A percentile compares a stretch with the other conserved stretches of the same genome.
Conservation (phyloP, 1,139 yeast species). For the Hemisphaericaspora xylanilytica region DNA sequence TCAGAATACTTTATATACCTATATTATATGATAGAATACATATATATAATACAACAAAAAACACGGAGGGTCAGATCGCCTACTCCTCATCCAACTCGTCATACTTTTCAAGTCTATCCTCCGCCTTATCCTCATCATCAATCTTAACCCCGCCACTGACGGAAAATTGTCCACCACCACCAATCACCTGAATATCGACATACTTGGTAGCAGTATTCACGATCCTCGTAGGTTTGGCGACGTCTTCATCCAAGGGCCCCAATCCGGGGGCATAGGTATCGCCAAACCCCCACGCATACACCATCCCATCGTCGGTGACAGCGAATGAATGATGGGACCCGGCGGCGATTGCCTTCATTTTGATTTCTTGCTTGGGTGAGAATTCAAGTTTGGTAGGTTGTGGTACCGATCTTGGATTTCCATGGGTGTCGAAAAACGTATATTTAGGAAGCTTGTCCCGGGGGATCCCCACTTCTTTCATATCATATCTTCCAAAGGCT, state of each 20-base stretch:
- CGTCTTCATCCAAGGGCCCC: slow-evolving; percentile 89
- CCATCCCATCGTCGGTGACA: slow-evolving; percentile 77
- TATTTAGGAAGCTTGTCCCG: slow-evolving; percentile 56
- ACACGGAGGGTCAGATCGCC: neutral
- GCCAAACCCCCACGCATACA: slow-evolving; percentile 96
- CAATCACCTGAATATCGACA: slow-evolving; percentile 64
- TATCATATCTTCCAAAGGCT: slow-evolving; percentile 89
- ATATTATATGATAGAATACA: too few species aligned
- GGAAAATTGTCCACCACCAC: slow-evolving; percentile 96
- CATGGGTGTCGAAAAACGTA: slow-evolving; percentile 78
- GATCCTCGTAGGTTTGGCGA: slow-evolving; percentile 81
- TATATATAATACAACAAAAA: too few species aligned
- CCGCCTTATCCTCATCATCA: slow-evolving; percentile 58
- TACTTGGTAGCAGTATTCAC: slow-evolving; percentile 88
- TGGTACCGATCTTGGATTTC: slow-evolving; percentile 84
- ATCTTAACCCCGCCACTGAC: slow-evolving; percentile 77
- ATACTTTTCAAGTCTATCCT: slow-evolving; percentile 55
- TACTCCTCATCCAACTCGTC: slow-evolving; percentile 37
- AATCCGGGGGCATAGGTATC: slow-evolving; percentile 95
- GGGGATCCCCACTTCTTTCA: slow-evolving; percentile 86
- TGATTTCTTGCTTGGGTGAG: slow-evolving; percentile 22
- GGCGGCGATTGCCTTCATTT: slow-evolving; percentile 63
- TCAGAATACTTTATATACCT: too few species aligned
- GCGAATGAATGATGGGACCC: slow-evolving; percentile 96
- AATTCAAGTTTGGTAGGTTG: slow-evolving; percentile 64